Base-by-base conservation (phyloP, 805 yeast genomes). In the Yarrowia alimentaria region DNA sequence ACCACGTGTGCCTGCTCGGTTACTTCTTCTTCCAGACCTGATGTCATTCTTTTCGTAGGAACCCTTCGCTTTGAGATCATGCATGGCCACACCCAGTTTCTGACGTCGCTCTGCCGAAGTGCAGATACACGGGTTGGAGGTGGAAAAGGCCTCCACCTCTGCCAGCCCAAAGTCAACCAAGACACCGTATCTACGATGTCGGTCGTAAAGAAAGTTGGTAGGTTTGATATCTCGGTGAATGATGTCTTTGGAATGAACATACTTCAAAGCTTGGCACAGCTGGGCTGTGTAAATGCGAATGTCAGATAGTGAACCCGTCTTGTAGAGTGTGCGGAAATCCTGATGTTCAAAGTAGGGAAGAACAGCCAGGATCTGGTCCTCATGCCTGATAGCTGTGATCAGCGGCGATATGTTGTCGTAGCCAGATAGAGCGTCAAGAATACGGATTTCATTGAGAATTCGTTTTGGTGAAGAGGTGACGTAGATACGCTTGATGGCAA, bases 1-100 rank as follows among this genome's bases (percentile, higher is more conserved):
- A 0, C 97, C 97, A 59, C 97, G 74, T 1, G 97, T 89, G 7
- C 97, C 97, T 13, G 99, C 99, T 59, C 99, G 80, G 61, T 93
- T 93, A 0, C 98, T 98, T 53, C 99, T 76, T 60, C 95, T 76
- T 1, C 93, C 86, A 0, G 94, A 85, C 59, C 98, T 74, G 43
- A 79, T 78, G 68, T 93, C 99, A 59, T 85, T 86, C 62, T 87
- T 88, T 8, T 89, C 84, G 61, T 85, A 88, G 1, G 96, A 91
- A 66, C 75, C 72, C 10, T 74, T 75, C 5, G 63, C 38, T 17
- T 54, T 51, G n/a, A 22, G 38, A n/a, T 54, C 59, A 42, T 4
- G 50, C 37, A 51, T 55, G 19, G 37, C 49, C 18, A 47, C 42
- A 8, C 31, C 50, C 10, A 37, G 35, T 9, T 43, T 43, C 33